Evolutionary conservation across 1,139 yeast species (phyloP), one percentile per base, ranked within the genome.

Genomic region (Yamadazyma jaroonii): DNA sequence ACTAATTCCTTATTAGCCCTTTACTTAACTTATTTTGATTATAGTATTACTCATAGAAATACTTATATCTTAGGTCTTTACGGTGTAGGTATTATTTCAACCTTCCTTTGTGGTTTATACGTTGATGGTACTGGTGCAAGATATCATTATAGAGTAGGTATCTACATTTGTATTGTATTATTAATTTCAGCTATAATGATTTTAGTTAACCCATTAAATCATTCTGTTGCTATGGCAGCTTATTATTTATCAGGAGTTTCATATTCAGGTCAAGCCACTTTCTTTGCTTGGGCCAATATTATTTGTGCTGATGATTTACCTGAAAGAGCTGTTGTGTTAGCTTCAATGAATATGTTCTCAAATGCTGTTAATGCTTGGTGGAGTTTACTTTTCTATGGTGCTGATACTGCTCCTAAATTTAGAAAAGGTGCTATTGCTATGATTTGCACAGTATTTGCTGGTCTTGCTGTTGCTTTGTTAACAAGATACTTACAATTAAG

Each of bases 281-380:
- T 74, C 52, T 78, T 77, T 45, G 72, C 82, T 0, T 78, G 83
- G 83, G 82, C 81, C 1, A 78, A 77, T 45, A 60, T 74, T 29
- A 74, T 77, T 1, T 74, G 80, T 45, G 63, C 67, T 24, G 61
- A 70, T 44, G 82, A 78, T 52, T 52, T 75, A 30, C 79, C 77
- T 54, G 79, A 75, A 48, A 62, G 83, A 45, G 81, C 83, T 0
- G 59, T 77, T 22, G 79, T 77, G 0, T 57, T 78, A 36, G 82
- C 81, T 0, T 75, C 81, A 0, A 78, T 78, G 83, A 78, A 78
- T 53, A 77, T 77, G 81, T 76, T 77, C 46, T 72, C 78, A 31
- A 75, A 77, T 49, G 80, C 81, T 2, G 77, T 77, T 10, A 77
- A 77, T 52, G 81, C 82, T 2, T 78, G 83, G 83, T 77, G 82